Conservation (phyloP, 2,329 filamentous ascomycete species). For the Aspergillus sp. region DNA sequence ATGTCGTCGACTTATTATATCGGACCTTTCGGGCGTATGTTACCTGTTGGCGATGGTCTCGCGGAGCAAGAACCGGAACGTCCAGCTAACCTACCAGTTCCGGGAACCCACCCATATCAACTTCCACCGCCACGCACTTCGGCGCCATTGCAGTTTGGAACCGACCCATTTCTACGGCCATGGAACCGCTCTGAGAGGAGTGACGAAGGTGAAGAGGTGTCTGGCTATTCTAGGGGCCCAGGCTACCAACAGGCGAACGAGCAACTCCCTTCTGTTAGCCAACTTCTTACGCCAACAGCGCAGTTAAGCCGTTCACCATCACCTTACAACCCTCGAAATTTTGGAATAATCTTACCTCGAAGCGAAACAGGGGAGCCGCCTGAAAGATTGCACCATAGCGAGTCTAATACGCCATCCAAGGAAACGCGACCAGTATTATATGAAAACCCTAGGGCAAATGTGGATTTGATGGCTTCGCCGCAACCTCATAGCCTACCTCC, state of each 20-base stretch:
- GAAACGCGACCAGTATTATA: slow-evolving; percentile 15
- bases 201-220: slow-evolving; percentile 19
- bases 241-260: slow-evolving; percentile 23
- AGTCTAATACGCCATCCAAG: slow-evolving; percentile 13
- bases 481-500: slow-evolving; percentile 29
- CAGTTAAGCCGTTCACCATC: slow-evolving; percentile 29
- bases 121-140: slow-evolving; percentile 41
- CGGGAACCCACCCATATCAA: slow-evolving; percentile 37
- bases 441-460: slow-evolving; percentile 19
- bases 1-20: slow-evolving; percentile 40
- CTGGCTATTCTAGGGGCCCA: slow-evolving; percentile 13
- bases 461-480: slow-evolving; percentile 21
- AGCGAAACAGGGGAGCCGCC: slow-evolving; percentile 19
- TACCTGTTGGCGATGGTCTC: slow-evolving; percentile 30
- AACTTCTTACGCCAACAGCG: slow-evolving; percentile 37
- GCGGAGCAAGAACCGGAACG: slow-evolving; percentile 27
- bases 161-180: slow-evolving; percentile 32
- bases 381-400: slow-evolving; percentile 23
- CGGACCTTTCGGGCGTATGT: slow-evolving; percentile 43
- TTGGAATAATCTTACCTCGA: slow-evolving; percentile 17
- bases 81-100: slow-evolving; percentile 33
- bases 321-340: slow-evolving; percentile 26
- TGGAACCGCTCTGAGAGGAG: slow-evolving; percentile 23
- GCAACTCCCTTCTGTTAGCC: slow-evolving; percentile 41
- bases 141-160: slow-evolving; percentile 35